Base-by-base conservation (phyloP, 2,329 filamentous ascomycete genomes). In the Ceratocystis lukuohia region DNA sequence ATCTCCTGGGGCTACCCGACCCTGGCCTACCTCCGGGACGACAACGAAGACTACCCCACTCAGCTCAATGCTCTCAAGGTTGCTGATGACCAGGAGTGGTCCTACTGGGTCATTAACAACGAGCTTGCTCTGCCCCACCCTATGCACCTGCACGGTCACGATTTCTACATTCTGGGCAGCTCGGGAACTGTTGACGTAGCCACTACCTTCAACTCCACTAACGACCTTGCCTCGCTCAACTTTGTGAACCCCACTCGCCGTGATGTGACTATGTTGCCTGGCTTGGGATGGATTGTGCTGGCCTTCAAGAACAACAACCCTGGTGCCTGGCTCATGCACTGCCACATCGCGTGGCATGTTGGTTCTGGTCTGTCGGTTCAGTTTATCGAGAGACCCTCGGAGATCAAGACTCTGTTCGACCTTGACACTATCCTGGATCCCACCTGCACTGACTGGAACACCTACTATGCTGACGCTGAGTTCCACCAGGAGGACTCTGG, bases 331-430 rank as follows among this genome's bases (percentile, higher is more conserved):
- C 75, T 78, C 3, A 77, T 82, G 70, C 80, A 83, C 73, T 83
- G 80, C 71, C 80, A 83, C 72, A 80, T 82, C 63, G 79, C 78
- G 2, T 85, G 82, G 82, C 82, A 85, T 71, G 77, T 79, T 1
- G 80, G 79, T 0, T 77, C 77, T 7, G 82, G 82, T 3, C 76
- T 84, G 62, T 75, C 82, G 10, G 70, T 79, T 41, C 79, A 82
- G 70, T 80, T 84, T 68, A 73, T 84, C 4, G 69, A 70, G 68
- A 65, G 56, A 33, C 66, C 66, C 56, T 22, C 25, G 17, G 66
- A 69, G 44, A 68, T 70, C 30, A 66, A 68, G 57, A 15, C 37
- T 12, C 63, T 59, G 17, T 62, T 70, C n/a, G 66, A 69, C 56
- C 67, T 70, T 37, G 61, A 65, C 12, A 12, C 44, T 5, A 62